Evolutionary conservation across 345 rosid species (phyloP).

Genomic region (Hirschfeldia incana): DNA sequence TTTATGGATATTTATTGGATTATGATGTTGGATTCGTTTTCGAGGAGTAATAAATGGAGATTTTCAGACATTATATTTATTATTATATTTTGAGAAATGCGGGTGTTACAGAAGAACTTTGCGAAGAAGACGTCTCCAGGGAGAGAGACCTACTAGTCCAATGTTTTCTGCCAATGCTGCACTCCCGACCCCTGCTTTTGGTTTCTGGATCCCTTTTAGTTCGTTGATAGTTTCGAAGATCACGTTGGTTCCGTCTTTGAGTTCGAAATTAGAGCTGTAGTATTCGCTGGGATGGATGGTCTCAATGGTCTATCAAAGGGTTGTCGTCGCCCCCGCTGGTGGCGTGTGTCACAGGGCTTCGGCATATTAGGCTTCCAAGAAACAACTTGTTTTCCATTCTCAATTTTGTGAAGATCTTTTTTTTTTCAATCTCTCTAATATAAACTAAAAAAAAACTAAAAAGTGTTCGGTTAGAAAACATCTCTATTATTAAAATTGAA

Average conservation of each 20-base stretch:
- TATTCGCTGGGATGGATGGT: slow-evolving; percentile 36
- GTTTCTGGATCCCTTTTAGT: slow-evolving; percentile 35
- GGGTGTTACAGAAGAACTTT: slow-evolving; percentile 22
- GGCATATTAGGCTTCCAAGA: slow-evolving; percentile 18
- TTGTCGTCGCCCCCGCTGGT: slow-evolving; percentile 5
- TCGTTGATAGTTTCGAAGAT: background rate
- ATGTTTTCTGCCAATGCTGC: background rate
- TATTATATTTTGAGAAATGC: too few relatives aligned
- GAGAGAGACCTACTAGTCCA: slow-evolving; percentile 34
- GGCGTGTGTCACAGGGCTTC: slow-evolving; percentile 27
- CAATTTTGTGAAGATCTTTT: background rate
- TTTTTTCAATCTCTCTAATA: background rate
- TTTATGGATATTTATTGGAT: too few relatives aligned
- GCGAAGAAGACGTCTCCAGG: slow-evolving; percentile 35
- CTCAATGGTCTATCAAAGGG: slow-evolving; percentile 18
- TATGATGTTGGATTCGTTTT: too few relatives aligned
- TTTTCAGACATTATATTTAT: background rate
- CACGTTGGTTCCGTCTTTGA: slow-evolving; percentile 10
- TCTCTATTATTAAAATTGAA: too few relatives aligned
- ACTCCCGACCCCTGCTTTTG: slow-evolving; percentile 35
- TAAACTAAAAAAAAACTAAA: too few relatives aligned
- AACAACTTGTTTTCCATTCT: background rate
- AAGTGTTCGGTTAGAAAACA: too few relatives aligned
- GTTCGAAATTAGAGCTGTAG: slow-evolving; percentile 36
- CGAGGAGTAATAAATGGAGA: too few relatives aligned